Base-by-base conservation (phyloP, 1,284 basidiomycete genomes). In the Caloboletus inedulis region DNA sequence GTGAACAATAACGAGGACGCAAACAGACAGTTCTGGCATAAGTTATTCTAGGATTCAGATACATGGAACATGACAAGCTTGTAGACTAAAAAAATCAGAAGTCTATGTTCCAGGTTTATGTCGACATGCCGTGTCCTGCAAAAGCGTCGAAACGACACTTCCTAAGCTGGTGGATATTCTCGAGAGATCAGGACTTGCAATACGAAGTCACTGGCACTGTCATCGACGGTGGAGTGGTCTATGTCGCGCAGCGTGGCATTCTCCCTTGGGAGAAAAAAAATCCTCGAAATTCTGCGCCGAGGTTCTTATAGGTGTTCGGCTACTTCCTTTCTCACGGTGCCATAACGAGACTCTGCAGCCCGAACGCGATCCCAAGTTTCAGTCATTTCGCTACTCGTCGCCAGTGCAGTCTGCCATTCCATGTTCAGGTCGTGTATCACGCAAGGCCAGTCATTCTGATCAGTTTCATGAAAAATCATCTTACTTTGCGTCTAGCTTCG, bases 191-290 rank as follows among this genome's bases (percentile, higher is more conserved):
- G 75, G 72, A 74, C 69, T 66, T 65, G 57, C 52, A 39, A 47
- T 52, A 46, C 57, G 56, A 64, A 70, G 70, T 76, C 74, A 72
- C 76, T 77, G 75, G 75, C 75, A 77, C 75, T 76, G 74, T 66
- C 70, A 62, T 68, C 74, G 71, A 76, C 56, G 73, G 75, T 77
- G 53, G 61, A 61, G 54, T 13, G 34, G 51, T 61, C 65, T 56
- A 62, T 75, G 69, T 71, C 72, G 74, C 61, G 68, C 75, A 77
- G 75, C 76, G 75, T 77, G 75, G 75, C 75, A 76, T 72, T 66
- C 72, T 72, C 73, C 60, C 72, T 69, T 63, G 57, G 55, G 46
- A 46, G 21, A 43, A 37, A 52, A 21, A 33, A n/a, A n/a, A n/a
- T n/a, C n/a, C n/a, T 18, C 12, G 19, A 51, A 42, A 39, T 4